Base-by-base conservation (phyloP, 768 basidiomycete species). In the Lactarius sanguifluus region DNA sequence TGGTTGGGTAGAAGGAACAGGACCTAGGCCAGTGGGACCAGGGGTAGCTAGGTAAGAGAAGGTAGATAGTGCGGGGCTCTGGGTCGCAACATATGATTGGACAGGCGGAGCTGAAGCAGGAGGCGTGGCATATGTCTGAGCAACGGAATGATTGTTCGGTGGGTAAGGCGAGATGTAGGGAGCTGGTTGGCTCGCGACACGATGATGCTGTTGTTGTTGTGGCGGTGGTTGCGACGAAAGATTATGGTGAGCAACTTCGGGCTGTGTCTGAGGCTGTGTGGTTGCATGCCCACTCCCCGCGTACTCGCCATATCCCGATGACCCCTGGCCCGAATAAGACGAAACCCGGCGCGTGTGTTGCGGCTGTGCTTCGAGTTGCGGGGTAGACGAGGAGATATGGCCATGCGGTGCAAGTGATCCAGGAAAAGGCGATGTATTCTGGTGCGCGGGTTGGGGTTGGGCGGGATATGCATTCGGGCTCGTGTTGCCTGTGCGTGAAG, bases 191-290 rank as follows among this genome's bases (percentile, higher is more conserved):
- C 65, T 34, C 20, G n/a, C n/a, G 2, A 18, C 38, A n/a, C 56
- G 36, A 32, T 58, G 65, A 12, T 62, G 57, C 23, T 57, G 61
- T 13, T 7, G 38, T 5, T 38, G 57, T 5, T 58, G 65, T 34
- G 47, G n/a, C 20, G 52, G 55, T 52, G 36, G 13, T 50, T 43
- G 45, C n/a, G 41, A 2, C 10, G 59, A 32, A 28, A 55, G 25
- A 61, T 43, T 28, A 30, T 60, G 40, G 40, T 30, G 64, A n/a
- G 64, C 5, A 28, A 32, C 34, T 20, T 65, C 59, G 16, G 54
- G 55, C 47, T 65, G 67, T 66, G 38, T 16, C 36, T 66, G 64
- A 57, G 64, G 66, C 62, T 59, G 66, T 13, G 62, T 28, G 38
- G 23, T n/a, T n/a, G 23, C 30, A n/a, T 63, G 50, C 38, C 61